phyloP scores from a whole-genome alignment of 2,329 filamentous ascomycete species.

The Pestalotiopsis sp. region DNA sequence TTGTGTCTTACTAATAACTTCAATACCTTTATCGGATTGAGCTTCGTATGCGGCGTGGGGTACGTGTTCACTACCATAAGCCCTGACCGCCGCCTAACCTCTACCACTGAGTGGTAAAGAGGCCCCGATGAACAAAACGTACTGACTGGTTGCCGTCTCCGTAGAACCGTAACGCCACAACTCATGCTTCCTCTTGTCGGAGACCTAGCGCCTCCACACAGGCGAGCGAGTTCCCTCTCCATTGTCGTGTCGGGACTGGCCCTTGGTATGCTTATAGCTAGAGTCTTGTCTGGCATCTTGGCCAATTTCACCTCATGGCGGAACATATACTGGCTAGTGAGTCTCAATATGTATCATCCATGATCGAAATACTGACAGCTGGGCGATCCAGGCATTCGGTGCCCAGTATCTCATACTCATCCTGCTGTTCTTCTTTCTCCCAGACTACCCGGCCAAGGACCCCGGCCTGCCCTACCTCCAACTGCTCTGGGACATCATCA shows the following conservation, averaged over 20 bases:
- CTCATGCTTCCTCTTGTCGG: constrained; percentile 73
- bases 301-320: constrained; percentile 69
- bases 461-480: constrained; percentile 60
- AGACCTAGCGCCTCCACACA: constrained; percentile 65
- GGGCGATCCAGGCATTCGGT: constrained; percentile 46
- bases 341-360: neutral
- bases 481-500: constrained; percentile 61
- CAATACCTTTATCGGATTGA: constrained; percentile 61
- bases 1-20: constrained; percentile 65
- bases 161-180: constrained; percentile 42
- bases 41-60: constrained; percentile 59
- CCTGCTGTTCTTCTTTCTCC: constrained; percentile 68
- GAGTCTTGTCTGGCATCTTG: constrained; percentile 70
- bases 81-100: neutral
- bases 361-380: neutral
- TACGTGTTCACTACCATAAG: constrained; percentile 39
- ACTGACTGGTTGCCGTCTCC: constrained; percentile 5
- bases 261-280: constrained; percentile 67
- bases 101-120: neutral
- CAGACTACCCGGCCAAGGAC: constrained; percentile 71
- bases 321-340: constrained; percentile 65
- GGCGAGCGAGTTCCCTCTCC: constrained; percentile 64
- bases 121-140: neutral
- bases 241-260: constrained; percentile 69
- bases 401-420: constrained; percentile 66